A percentile compares a stretch with the other conserved stretches of the same genome.
Evolutionary conservation across 2,329 filamentous ascomycete species (phyloP).

Genomic region (Chrysoporthe puriensis): DNA sequence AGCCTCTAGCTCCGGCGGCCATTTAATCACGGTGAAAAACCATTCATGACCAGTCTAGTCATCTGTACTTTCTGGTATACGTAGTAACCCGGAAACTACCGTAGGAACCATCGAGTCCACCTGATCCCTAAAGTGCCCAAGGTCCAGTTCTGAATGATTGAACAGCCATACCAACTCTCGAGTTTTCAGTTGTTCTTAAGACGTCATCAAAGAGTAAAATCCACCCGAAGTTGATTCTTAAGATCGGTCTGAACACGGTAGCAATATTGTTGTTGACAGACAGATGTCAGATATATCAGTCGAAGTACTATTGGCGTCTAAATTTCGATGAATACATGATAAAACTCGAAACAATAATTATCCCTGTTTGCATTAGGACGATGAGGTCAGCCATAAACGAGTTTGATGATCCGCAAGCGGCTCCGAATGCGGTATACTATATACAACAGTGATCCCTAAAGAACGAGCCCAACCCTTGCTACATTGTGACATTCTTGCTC

Average conservation of each 20-base stretch:
- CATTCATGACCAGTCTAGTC: background rate
- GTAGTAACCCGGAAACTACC: background rate
- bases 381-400: background rate
- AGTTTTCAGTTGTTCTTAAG: background rate
- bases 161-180: background rate
- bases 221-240: background rate
- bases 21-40: background rate
- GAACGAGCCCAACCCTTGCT: background rate
- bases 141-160: background rate
- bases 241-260: background rate
- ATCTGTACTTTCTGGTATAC: background rate
- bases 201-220: background rate
- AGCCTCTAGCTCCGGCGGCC: background rate
- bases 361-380: background rate
- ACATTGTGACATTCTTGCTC: background rate
- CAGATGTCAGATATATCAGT: background rate
- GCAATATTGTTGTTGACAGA: background rate
- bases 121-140: background rate
- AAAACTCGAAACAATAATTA: background rate
- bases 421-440: background rate
- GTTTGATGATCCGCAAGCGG: constrained; percentile 1
- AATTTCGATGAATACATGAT: background rate
- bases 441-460: background rate
- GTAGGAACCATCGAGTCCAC: background rate
- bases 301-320: background rate